A percentile compares a stretch with the other conserved stretches of the same genome.
Conservation (phyloP, 2,329 filamentous ascomycete species). For the Talaromyces piceae region DNA sequence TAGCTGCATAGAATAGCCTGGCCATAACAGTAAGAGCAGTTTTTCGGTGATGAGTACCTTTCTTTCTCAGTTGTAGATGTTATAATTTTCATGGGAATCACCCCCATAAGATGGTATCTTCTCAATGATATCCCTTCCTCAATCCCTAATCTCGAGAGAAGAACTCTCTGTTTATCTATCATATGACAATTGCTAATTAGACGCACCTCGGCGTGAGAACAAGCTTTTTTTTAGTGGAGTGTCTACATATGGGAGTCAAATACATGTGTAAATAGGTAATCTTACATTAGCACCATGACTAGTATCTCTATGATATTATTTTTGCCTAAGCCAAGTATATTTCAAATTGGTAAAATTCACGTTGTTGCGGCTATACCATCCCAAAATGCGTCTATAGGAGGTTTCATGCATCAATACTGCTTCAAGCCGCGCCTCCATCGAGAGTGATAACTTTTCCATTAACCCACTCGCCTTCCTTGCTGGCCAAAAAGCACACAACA, state of each 20-base stretch:
- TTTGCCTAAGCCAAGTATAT: neutral
- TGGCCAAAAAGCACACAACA: constrained; percentile 1
- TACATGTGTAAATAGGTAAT: neutral
- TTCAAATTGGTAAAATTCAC: neutral
- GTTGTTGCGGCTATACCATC: neutral
- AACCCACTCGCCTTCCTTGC: constrained; percentile 5
- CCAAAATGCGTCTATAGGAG: neutral
- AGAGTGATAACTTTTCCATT: neutral
- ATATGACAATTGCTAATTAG: neutral
- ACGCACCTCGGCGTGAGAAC: neutral
- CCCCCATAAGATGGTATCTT: neutral
- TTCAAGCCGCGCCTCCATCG: neutral
- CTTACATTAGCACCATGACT: neutral
- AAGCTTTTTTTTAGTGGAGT: neutral
- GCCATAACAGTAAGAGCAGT: neutral
- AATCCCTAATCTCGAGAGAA: neutral
- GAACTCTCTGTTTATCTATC: neutral
- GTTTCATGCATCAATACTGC: neutral
- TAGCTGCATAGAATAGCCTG: neutral
- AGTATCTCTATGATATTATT: neutral
- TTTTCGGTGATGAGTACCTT: neutral
- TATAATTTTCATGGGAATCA: neutral
- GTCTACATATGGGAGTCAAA: neutral
- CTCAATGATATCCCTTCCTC: neutral
- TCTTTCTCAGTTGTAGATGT: neutral